Percentiles rank a stretch among this genome's conserved stretches.
Conservation (phyloP, 495 filamentous ascomycete genomes). For the Bombardia bombarda region DNA sequence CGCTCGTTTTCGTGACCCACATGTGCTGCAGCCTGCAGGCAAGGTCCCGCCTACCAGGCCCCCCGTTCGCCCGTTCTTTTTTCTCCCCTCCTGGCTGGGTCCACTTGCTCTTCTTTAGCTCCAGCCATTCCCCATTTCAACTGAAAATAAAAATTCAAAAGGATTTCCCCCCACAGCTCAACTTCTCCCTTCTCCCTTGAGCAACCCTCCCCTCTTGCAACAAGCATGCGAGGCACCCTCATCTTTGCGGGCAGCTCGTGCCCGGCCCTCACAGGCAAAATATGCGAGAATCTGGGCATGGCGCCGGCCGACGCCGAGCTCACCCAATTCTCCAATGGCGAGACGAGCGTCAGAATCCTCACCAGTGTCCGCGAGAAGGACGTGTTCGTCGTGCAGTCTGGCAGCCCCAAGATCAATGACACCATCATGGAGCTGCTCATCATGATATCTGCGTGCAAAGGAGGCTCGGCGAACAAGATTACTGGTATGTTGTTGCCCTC, state of each 20-base stretch:
- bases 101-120: background rate
- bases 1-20: too few species aligned
- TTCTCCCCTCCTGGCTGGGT: too few species aligned
- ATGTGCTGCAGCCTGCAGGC: too few species aligned
- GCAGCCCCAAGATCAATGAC: conserved; percentile 94
- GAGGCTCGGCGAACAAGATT: conserved; percentile 93
- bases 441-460: conserved; percentile 97
- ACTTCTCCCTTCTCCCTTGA: background rate
- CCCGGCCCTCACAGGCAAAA: conserved; percentile 46
- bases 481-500: conserved; percentile 57
- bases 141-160: conserved; percentile 4
- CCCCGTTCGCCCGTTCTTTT: too few species aligned
- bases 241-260: conserved; percentile 51
- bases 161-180: background rate
- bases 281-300: conserved; percentile 54
- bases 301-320: conserved; percentile 48
- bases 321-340: conserved; percentile 63
- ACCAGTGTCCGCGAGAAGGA: conserved; percentile 95
- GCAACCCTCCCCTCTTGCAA: conserved; percentile 3
- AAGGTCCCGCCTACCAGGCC: too few species aligned
- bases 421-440: conserved; percentile 98
- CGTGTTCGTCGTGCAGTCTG: conserved; percentile 97
- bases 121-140: background rate
- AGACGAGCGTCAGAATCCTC: conserved; percentile 90
- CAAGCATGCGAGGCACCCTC: conserved; percentile 46